These are phyloP conservation scores for Entonaema liquescens DNA, from an alignment of 495 filamentous ascomycete species.

Conservation along the genomic window DNA sequence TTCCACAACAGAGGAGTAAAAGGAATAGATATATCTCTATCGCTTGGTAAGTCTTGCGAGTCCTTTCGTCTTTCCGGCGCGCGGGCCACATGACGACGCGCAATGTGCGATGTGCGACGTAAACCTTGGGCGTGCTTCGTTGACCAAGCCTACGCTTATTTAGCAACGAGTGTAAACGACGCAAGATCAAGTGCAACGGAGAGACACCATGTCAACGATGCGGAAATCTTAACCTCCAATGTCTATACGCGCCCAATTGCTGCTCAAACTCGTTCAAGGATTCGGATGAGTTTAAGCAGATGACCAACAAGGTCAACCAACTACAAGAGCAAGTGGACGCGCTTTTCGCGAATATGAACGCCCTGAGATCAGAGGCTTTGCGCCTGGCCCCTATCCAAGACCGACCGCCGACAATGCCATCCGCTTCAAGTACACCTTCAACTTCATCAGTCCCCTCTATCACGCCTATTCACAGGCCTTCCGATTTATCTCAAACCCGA, in stretches of 20 bases:
- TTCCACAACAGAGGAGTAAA: conserved; percentile 65
- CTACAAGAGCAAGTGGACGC: conserved; percentile 87
- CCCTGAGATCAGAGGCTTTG: conserved; percentile 62
- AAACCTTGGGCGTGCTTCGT: background rate
- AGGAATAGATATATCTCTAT: conserved; percentile 86
- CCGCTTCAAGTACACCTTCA: conserved; percentile 49
- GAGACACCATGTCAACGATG: conserved; percentile 84
- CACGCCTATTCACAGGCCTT: conserved; percentile 39
- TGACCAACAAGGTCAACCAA: conserved; percentile 74
- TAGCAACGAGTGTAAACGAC: conserved; percentile 87
- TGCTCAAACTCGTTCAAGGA: conserved; percentile 83
- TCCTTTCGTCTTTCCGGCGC: background rate
- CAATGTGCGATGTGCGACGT: background rate
- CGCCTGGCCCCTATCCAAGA: conserved; percentile 55
- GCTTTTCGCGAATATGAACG: conserved; percentile 73
- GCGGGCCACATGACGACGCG: background rate
- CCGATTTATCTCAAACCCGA: conserved; percentile 43
- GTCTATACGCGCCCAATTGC: conserved; percentile 92
- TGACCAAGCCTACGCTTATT: background rate
- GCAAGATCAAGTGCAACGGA: conserved; percentile 94
- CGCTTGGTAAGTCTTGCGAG: conserved; percentile 72
- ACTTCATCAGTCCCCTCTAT: conserved; percentile 46
- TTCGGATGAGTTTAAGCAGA: conserved; percentile 83
- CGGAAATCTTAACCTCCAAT: conserved; percentile 80
- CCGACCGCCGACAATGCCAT: conserved; percentile 46